Conservation (phyloP, 2,329 filamentous ascomycete species). For the Periconia digitata region DNA sequence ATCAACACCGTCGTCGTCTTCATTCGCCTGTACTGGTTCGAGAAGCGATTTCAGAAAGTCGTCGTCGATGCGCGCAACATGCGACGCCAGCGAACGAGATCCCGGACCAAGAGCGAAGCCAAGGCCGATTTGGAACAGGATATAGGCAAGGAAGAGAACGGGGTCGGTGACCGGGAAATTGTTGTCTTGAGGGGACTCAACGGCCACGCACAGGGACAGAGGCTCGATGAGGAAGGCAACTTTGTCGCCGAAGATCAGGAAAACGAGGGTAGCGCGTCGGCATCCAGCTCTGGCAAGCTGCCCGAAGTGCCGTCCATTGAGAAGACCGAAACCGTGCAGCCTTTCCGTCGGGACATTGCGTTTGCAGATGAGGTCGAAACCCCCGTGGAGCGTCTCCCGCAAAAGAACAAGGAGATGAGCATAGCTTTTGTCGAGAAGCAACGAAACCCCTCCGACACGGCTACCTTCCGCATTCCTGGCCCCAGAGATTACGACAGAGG, state of each 20-base stretch:
- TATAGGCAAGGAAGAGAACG: slow-evolving; percentile 56
- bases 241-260: slow-evolving; percentile 52
- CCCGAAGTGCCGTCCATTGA: slow-evolving; percentile 20
- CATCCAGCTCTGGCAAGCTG: slow-evolving; percentile 7
- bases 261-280: slow-evolving; percentile 28
- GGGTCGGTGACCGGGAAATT: slow-evolving; percentile 68
- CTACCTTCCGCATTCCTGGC: slow-evolving; percentile 83
- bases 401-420: slow-evolving; percentile 69
- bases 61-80: slow-evolving; percentile 70
- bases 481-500: slow-evolving; percentile 88
- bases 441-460: slow-evolving; percentile 69
- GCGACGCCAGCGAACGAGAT: slow-evolving; percentile 66
- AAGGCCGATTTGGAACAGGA: slow-evolving; percentile 49
- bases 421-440: slow-evolving; percentile 88
- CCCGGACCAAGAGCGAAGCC: slow-evolving; percentile 51
- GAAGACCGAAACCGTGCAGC: slow-evolving; percentile 1
- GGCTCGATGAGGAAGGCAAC: slow-evolving; percentile 54
- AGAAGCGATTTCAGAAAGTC: slow-evolving; percentile 88
- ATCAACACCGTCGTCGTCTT: slow-evolving; percentile 75
- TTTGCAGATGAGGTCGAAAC: slow-evolving; percentile 70
- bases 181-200: slow-evolving; percentile 64
- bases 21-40: slow-evolving; percentile 94
- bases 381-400: slow-evolving; percentile 57
- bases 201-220: slow-evolving; percentile 56
- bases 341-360: slow-evolving; percentile 57